Base-by-base conservation (phyloP, 2,329 filamentous ascomycete genomes). In the Alternaria angustiovoidea region DNA sequence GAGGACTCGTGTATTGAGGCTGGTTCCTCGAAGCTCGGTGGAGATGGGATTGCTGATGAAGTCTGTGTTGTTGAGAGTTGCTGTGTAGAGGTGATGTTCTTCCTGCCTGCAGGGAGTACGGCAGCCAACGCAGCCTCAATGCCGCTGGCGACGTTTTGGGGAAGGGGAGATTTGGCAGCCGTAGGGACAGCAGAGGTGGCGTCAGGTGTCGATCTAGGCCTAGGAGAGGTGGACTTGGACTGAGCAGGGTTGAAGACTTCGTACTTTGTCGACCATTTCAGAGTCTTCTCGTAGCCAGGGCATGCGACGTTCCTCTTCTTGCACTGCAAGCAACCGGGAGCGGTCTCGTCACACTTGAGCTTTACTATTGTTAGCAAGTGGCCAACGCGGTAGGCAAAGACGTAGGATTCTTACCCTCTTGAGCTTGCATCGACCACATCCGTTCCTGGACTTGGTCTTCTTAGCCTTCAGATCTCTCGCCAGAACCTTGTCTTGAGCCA, bases 191-290 rank as follows among this genome's bases (percentile, higher is more conserved):
- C 63, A 18, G 60, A 49, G 9, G 57, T 59, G 49, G 51, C 48
- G 20, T 56, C 55, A 58, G 59, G 44, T 30, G 62, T 57, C 12
- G 61, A 48, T 24, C 53, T 55, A 47, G 63, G 41, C 46, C 67
- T 70, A 11, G 68, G 59, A 28, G 66, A 63, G 7, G 65, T 52
- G 14, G 63, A 65, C 52, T 67, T 69, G 48, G 74, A 70, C 42
- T 70, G 66, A 24, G 68, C 66, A 12, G 79, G 75, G 38, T 77
- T 76, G 53, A 79, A 77, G n/a, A 81, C 76, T 65, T 83, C 81
- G 68, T 83, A 81, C 64, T 83, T 84, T 47, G 79, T 81, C 9
- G 80, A 82, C 82, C 82, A 84, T 51, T 81, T 81, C 44, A 83
- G 67, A 51, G 78, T 79, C 68, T 82, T 81, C 65, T 79, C 78